A percentile compares a stretch with the other conserved stretches of the same genome.
Conservation (phyloP, 371 early-diverging fungal genomes). For the Dichotomocladium elegans region DNA sequence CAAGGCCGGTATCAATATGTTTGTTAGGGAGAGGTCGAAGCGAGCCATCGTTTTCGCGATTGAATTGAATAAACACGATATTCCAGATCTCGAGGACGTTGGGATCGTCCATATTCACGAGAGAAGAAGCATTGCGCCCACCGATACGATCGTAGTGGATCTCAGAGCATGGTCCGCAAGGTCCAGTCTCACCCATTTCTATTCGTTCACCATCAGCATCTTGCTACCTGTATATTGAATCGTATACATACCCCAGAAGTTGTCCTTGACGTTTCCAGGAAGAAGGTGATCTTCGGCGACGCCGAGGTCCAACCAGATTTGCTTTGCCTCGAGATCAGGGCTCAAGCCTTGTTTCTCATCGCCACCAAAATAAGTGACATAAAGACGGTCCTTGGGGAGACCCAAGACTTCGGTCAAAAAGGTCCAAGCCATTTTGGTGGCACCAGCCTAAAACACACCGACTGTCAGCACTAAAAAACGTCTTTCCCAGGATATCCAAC, state of each 20-base stretch:
- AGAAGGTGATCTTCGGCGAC: slow-evolving; percentile 84
- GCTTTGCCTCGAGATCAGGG: slow-evolving; percentile 91
- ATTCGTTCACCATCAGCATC: not conserved
- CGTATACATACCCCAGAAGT: slow-evolving; percentile 93
- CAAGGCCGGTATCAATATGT: slow-evolving; percentile 99
- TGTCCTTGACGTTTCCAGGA: slow-evolving; percentile 93
- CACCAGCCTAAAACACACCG: slow-evolving; percentile 20
- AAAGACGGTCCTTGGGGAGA: slow-evolving; percentile 88
- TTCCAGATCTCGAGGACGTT: slow-evolving; percentile 99
- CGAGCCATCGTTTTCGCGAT: slow-evolving; percentile 93
- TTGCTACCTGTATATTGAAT: no score
- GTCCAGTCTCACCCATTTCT: slow-evolving; percentile 99
- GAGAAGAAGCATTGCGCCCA: slow-evolving; percentile 87
- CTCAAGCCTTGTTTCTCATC: slow-evolving; percentile 77
- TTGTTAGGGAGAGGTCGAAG: slow-evolving; percentile 92
- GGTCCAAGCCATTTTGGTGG: slow-evolving; percentile 91
- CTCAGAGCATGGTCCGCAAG: slow-evolving; percentile 99
- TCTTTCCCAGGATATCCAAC: slow-evolving; percentile 19
- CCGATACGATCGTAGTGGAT: slow-evolving; percentile 99
- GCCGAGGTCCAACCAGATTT: slow-evolving; percentile 94
- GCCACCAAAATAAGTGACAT: slow-evolving; percentile 98
- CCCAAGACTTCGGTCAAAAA: slow-evolving; percentile 90
- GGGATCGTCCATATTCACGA: slow-evolving; percentile 99
- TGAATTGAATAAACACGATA: slow-evolving; percentile 99
- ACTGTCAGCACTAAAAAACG: not conserved